Conservation (phyloP, 805 yeast genomes). For the Yamadazyma nakazawae region DNA sequence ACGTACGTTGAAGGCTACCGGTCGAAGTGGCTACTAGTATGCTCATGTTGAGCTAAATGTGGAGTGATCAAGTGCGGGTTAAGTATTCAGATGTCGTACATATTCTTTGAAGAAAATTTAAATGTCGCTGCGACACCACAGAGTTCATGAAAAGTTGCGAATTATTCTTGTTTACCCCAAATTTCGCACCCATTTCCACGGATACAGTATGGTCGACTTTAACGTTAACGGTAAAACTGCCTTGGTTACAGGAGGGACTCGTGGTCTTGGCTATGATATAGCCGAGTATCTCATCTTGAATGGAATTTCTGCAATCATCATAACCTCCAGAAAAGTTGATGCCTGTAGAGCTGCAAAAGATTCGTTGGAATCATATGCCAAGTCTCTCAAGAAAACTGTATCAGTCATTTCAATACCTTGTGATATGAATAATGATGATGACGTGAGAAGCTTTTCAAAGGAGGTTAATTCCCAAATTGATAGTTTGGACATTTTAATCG, state of each 20-base stretch:
- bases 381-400: slow-evolving; percentile 18
- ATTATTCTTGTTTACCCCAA: background rate
- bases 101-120: too few relatives aligned
- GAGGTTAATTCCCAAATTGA: slow-evolving; percentile 33
- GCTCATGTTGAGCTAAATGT: slow-evolving; percentile 3
- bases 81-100: too few relatives aligned
- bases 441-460: slow-evolving; percentile 39
- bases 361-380: slow-evolving; percentile 25
- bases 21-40: slow-evolving; percentile 3
- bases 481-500: slow-evolving; percentile 55
- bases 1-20: slow-evolving; percentile 8
- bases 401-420: slow-evolving; percentile 45
- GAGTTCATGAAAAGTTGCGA: too few relatives aligned
- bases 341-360: slow-evolving; percentile 53
- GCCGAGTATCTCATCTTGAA: slow-evolving; percentile 54
- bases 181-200: slow-evolving; percentile 1
- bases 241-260: slow-evolving; percentile 61
- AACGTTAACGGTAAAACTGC: slow-evolving; percentile 56
- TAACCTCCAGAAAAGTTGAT: slow-evolving; percentile 54
- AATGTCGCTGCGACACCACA: too few relatives aligned
- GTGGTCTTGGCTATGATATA: slow-evolving; percentile 63
- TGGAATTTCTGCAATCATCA: slow-evolving; percentile 54
- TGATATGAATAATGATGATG: slow-evolving; percentile 46
- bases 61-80: slow-evolving; percentile 2
- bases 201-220: slow-evolving; percentile 25